These are phyloP conservation scores for Diversispora epigaea DNA, from an alignment of 192 early-diverging fungal genomes.

Conservation along the genomic window DNA sequence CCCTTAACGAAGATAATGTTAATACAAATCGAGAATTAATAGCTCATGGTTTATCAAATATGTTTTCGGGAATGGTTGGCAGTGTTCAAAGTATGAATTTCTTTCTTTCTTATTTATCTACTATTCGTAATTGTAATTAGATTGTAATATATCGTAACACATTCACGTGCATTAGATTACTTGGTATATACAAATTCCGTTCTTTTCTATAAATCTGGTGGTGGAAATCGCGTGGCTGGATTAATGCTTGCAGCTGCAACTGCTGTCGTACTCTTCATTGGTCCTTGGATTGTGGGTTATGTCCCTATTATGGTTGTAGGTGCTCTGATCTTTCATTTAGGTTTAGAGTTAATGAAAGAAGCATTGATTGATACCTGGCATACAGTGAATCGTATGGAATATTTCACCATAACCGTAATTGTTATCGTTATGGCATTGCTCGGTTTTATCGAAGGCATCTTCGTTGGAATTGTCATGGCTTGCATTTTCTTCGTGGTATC, in stretches of 20 bases:
- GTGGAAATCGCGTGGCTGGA: constrained; percentile 82
- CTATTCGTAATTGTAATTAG: neutral
- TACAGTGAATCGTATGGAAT: constrained; percentile 84
- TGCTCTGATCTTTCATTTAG: constrained; percentile 93
- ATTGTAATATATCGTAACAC: constrained; percentile 2
- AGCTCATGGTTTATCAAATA: constrained; percentile 89
- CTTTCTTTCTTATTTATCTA: neutral
- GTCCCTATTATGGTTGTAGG: constrained; percentile 96
- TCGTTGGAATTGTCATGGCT: constrained; percentile 88
- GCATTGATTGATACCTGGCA: constrained; percentile 84
- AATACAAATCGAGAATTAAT: constrained; percentile 91
- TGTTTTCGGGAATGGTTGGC: constrained; percentile 75
- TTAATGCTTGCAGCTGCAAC: constrained; percentile 78
- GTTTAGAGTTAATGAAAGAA: constrained; percentile 90
- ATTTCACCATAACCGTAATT: constrained; percentile 84
- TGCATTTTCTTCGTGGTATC: constrained; percentile 92
- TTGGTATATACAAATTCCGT: constrained; percentile 91
- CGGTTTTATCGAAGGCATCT: constrained; percentile 98
- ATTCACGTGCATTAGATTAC: constrained; percentile 59
- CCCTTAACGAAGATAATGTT: constrained; percentile 82
- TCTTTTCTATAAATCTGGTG: constrained; percentile 91
- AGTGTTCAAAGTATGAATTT: constrained; percentile 67
- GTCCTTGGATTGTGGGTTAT: constrained; percentile 83
- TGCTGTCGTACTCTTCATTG: constrained; percentile 72
- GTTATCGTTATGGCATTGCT: constrained; percentile 82